Evolutionary conservation across 495 filamentous ascomycete species (phyloP), one percentile per base, ranked within the genome.

Genomic region (Ascodesmis nigricans): DNA sequence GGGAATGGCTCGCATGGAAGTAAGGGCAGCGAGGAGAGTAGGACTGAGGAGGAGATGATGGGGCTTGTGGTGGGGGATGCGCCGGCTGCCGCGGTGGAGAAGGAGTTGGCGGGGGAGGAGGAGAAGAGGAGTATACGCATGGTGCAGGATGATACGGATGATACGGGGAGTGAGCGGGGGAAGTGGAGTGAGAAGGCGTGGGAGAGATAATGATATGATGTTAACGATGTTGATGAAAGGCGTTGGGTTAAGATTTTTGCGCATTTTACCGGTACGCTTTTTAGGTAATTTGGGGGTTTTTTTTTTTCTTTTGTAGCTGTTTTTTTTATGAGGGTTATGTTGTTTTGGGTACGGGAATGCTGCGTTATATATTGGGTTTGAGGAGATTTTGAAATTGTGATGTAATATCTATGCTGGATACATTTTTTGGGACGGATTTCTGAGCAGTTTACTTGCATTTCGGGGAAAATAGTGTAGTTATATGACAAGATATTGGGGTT

Each of bases 11-110:
- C 27, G 8, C 8, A 9, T 42, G 32, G 18, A 21, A 31, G 11
- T 14, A 33, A 27, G 29, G 26, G 14, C 33, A 22, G 20, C 18
- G 25, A 30, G 3, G 5, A 19, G 15, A 17, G 25, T 10, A 42
- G 29, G 32, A 91, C 83, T 0, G 87, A 93, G 46, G 87, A 97
- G 53, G 87, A 97, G 46, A 62, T 67, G 21, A 50, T 92, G 13
- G 87, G 87, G 0, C 65, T 97, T 1, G 84, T 93, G 3, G 71
- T 73, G 46, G 81, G 79, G 0, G 47, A 50, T 40, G 45, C 36
- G 21, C 14, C 29, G 6, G 42, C 36, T 11, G 33, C 36, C 11
- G 28, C 41, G 25, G 15, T 18, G 4, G 8, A 31, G 6, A 37
- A 18, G n/a, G 36, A 36, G 9, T 15, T 13, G 21, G 31, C 22